These are phyloP conservation scores for Rugosomyces carneus DNA, from an alignment of 1,284 basidiomycete genomes.

Conservation along the genomic window DNA sequence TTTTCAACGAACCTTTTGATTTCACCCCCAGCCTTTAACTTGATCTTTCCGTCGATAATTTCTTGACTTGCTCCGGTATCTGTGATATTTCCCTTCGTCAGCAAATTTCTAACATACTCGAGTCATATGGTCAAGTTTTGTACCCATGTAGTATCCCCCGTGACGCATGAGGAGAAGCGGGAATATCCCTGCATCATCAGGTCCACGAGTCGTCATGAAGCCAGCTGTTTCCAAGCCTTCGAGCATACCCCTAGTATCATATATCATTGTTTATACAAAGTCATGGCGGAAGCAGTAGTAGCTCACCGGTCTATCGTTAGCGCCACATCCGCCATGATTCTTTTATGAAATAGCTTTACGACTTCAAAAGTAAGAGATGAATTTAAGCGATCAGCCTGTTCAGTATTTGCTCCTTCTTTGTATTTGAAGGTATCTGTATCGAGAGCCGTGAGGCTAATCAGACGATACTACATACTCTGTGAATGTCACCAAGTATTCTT, in stretches of 20 bases:
- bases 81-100: conserved; percentile 27
- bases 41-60: conserved; percentile 65
- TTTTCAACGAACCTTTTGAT: conserved; percentile 47
- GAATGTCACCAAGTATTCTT: conserved; percentile 33
- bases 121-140: conserved; percentile 20
- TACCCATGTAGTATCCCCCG: conserved; percentile 42
- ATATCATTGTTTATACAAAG: not conserved
- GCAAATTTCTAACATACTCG: conserved; percentile 18
- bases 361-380: conserved; percentile 44
- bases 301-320: conserved; percentile 21
- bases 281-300: too few relatives aligned
- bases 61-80: conserved; percentile 61
- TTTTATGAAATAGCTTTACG: conserved; percentile 24
- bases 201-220: conserved; percentile 24
- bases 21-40: conserved; percentile 55
- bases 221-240: conserved; percentile 25
- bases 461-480: not conserved
- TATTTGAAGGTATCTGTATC: conserved; percentile 27
- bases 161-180: conserved; percentile 25
- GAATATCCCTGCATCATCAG: conserved; percentile 25
- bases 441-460: not conserved
- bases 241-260: conserved; percentile 22
- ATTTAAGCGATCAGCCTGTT: conserved; percentile 45
- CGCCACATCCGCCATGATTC: conserved; percentile 17
- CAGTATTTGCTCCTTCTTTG: conserved; percentile 41